Base-by-base conservation (phyloP, 192 early-diverging fungal species). In the Rhizophlyctis rosea region DNA sequence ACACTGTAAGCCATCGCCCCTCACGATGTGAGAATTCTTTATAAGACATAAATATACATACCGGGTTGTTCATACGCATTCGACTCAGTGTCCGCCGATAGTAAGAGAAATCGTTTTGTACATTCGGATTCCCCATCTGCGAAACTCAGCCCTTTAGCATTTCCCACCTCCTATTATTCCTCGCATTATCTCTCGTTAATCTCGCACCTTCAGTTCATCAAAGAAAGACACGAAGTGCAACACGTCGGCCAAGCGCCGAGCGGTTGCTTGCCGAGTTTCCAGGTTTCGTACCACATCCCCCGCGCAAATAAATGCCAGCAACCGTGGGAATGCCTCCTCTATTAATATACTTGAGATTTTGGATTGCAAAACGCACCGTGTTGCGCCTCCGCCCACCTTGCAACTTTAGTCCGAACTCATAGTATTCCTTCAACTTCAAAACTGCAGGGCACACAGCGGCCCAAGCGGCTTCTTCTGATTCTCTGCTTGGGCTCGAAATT, bases 31-130 rank as follows among this genome's bases (percentile, higher is more conserved):
- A 58, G 39, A 31, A 34, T 58, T 47, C 4, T 52, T 30, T 11
- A 23, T 24, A 54, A 4, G 21, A 21, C 9, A 24, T 13, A 52
- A 25, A 16, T 7, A 56, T 7, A 33, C 56, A n/a, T 47, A 35
- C 59, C 30, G 36, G 56, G 56, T 89, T 82, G 57, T 76, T 69
- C 64, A 85, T 83, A 54, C 87, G 78, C 64, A 91, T 92, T 44
- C 91, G 87, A 33, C 85, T 83, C 28, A 94, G 75, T 51, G 92
- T 91, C 54, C 96, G 82, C 39, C 94, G 89, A 64, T 98, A 98
- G 69, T 93, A 98, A 39, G 94, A 94, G 69, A 98, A 94, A 64
- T 98, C 96, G 74, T 98, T 98, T 72, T 98, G 96, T 61, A 97
- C 83, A 65, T 86, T 85, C 16, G 88, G 84, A 44, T 85, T 89